These are phyloP conservation scores for Amylocarpus encephaloides DNA, from an alignment of 2,329 filamentous ascomycete species.

Conservation along the genomic window DNA sequence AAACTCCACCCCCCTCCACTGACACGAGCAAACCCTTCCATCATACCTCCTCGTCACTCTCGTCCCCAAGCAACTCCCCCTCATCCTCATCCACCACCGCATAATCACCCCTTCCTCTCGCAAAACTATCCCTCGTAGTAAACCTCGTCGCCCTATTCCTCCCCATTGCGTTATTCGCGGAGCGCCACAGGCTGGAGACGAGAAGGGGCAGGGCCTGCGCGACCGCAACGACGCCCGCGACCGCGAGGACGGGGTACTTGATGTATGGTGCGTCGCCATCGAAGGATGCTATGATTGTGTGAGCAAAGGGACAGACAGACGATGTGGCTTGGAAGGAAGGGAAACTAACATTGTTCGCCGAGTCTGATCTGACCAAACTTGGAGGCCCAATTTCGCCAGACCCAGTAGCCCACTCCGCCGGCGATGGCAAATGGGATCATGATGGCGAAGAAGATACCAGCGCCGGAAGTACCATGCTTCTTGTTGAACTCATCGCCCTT, in stretches of 20 bases:
- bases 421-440: slow-evolving; percentile 68
- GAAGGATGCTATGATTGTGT: slow-evolving; percentile 37
- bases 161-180: slow-evolving; percentile 44
- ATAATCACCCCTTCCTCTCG: slow-evolving; percentile 81
- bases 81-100: slow-evolving; percentile 86
- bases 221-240: slow-evolving; percentile 58
- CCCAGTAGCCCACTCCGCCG: slow-evolving; percentile 70
- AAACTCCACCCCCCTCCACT: too few species aligned
- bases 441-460: slow-evolving; percentile 80
- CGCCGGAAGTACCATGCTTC: slow-evolving; percentile 63
- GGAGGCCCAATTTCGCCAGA: slow-evolving; percentile 76
- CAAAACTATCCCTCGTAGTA: slow-evolving; percentile 84
- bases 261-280: slow-evolving; percentile 72
- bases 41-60: slow-evolving; percentile 80
- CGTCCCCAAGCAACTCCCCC: slow-evolving; percentile 87
- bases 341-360: slow-evolving; percentile 54
- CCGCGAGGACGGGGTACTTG: slow-evolving; percentile 70
- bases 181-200: slow-evolving; percentile 66
- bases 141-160: slow-evolving; percentile 51
- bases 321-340: neutral
- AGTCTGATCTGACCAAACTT: slow-evolving; percentile 91
- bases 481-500: slow-evolving; percentile 78
- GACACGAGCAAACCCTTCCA: neutral
- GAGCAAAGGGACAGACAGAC: slow-evolving; percentile 11
- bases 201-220: slow-evolving; percentile 63